Percentiles rank a stretch among this genome's conserved stretches.
Evolutionary conservation across 202 grass and related monocot species (phyloP).

Genomic region (Brachypodium distachyon): DNA sequence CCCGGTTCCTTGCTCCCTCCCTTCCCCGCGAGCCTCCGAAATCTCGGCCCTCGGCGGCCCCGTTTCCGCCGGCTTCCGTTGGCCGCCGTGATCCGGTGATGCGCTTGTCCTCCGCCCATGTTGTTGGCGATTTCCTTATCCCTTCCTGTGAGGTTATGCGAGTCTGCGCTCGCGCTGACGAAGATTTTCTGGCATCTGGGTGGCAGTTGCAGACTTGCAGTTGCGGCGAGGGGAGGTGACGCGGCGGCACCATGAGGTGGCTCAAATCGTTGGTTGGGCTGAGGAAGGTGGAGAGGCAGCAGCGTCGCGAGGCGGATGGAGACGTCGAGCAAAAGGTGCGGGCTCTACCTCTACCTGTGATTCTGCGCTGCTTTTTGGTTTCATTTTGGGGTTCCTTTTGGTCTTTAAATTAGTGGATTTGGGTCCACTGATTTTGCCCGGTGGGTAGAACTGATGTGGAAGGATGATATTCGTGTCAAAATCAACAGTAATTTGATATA

Average conservation of each 20-base stretch:
- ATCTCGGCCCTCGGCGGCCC: slow-evolving; percentile 1
- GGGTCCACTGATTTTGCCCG: neutral
- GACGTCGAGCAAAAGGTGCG: slow-evolving; percentile 22
- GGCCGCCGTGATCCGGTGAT: slow-evolving; percentile 26
- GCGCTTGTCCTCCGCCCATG: neutral
- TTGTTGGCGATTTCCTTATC: neutral
- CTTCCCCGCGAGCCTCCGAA: neutral
- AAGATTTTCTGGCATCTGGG: neutral
- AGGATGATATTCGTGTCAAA: neutral
- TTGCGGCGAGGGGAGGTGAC: neutral
- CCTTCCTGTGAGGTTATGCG: neutral
- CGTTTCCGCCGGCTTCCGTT: too few relatives aligned
- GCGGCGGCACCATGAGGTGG: slow-evolving; percentile 58
- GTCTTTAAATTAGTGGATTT: neutral
- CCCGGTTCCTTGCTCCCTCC: neutral
- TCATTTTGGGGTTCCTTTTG: neutral
- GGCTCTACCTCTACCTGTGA: neutral
- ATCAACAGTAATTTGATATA: neutral
- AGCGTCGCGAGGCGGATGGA: slow-evolving; percentile 32
- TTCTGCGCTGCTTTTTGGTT: neutral
- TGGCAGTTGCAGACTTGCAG: neutral
- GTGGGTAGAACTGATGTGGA: neutral
- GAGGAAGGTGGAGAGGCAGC: slow-evolving; percentile 56
- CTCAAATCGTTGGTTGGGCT: slow-evolving; percentile 69
- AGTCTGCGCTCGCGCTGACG: neutral